Base-by-base conservation (phyloP, 1,284 basidiomycete species). In the Cerrena zonata region DNA sequence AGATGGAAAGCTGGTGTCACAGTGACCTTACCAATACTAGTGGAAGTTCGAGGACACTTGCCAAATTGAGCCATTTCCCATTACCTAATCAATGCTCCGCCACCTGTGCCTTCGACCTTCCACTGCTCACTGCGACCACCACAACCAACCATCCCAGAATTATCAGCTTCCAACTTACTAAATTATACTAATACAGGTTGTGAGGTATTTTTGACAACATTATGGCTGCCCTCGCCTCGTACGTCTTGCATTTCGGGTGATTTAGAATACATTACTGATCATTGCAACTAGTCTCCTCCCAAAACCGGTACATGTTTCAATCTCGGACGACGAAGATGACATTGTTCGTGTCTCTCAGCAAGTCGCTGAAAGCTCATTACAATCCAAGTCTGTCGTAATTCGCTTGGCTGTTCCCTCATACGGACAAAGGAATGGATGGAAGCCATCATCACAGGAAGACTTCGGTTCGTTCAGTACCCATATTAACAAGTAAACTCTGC, bases 391-490 rank as follows among this genome's bases (percentile, higher is more conserved):
- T 4, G 62, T 86, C 47, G 70, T 78, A 53, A 64, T 79, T 65
- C 73, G 88, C 46, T 66, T 68, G 37, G 71, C 68, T 37, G 73
- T 87, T 30, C 92, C 91, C 22, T 77, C 85, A 4, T 98, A 98
- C 67, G 90, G 94, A 5, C 83, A 87, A 63, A 79, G 95, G 53
- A 76, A 69, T 57, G 86, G 83, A 53, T 99, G 95, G 95, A 90
- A 84, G 63, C 95, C 95, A 19, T 79, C 79, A 39, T 76, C 77
- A 19, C 79, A 80, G 55, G 86, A 87, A 51, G 94, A 98, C 63
- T 98, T 89, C 70, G 90, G 87, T 86, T 58, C 41, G 78, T 69
- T 15, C 27, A 45, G n/a, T 25, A 4, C 18, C 2, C 5, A 7
- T 24, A 19, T 38, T 0, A 30, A 22, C 19, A 39, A 7, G 24